phyloP scores from a whole-genome alignment of 2,329 filamentous ascomycete genomes.

The Tympanopsis confertula region DNA sequence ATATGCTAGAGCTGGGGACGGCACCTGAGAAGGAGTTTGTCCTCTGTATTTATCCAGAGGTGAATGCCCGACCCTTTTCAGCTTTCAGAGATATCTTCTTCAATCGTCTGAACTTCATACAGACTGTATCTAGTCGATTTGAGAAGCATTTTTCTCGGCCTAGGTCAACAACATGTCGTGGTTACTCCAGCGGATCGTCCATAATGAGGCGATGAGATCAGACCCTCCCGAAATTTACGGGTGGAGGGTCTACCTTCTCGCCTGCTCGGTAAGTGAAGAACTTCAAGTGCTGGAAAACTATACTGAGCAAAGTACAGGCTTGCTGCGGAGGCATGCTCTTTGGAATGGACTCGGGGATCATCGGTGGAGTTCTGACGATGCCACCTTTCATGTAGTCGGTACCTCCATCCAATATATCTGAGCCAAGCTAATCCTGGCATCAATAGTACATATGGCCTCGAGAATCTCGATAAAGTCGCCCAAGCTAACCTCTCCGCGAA shows the following conservation, averaged over 20 bases:
- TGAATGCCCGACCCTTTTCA: no score
- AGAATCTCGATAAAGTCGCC: conserved; percentile 22
- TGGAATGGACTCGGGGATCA: conserved; percentile 51
- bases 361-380: conserved; percentile 53
- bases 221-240: conserved; percentile 61
- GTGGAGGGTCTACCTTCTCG: conserved; percentile 55
- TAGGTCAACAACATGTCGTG: conserved; percentile 2
- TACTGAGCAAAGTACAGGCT: conserved; percentile 11
- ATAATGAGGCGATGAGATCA: conserved; percentile 49
- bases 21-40: no score
- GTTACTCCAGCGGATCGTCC: conserved; percentile 29
- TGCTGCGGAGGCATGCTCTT: conserved; percentile 43
- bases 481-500: conserved; percentile 47
- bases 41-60: no score
- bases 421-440: conserved; percentile 5
- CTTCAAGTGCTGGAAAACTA: conserved; percentile 5
- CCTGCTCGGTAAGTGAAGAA: conserved; percentile 34
- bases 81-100: no score
- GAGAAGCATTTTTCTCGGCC: no score
- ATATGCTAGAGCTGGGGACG: no score
- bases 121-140: no score
- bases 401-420: background rate
- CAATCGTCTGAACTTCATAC: no score
- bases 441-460: conserved; percentile 38
- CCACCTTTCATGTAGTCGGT: conserved; percentile 39